A percentile compares a stretch with the other conserved stretches of the same genome.
Conservation (phyloP, 83 land plant species). For the Picea abies region DNA sequence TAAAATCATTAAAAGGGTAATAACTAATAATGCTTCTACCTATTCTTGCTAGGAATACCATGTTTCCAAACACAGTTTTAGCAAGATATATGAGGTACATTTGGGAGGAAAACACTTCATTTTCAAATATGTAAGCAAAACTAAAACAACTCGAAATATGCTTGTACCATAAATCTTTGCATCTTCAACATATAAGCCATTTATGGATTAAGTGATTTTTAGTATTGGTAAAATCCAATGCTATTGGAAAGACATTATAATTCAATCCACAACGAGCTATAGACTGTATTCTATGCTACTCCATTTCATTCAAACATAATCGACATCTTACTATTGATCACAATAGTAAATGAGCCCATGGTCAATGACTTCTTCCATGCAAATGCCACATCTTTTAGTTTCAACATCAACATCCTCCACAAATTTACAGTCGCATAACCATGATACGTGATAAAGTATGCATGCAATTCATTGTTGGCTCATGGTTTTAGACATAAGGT, state of each 20-base stretch:
- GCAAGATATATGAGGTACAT: neutral
- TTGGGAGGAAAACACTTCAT: neutral
- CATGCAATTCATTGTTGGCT: too few relatives aligned
- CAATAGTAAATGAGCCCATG: slow-evolving; percentile 81
- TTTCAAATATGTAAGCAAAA: neutral
- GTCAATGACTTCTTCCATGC: slow-evolving; percentile 65
- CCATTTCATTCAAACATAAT: too few relatives aligned
- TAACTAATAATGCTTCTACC: too few relatives aligned
- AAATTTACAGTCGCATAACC: neutral
- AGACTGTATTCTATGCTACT: too few relatives aligned
- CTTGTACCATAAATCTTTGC: neutral
- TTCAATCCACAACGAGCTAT: too few relatives aligned
- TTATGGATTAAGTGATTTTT: neutral
- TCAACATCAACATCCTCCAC: slow-evolving; percentile 38
- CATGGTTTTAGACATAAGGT: too few relatives aligned
- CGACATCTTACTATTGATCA: slow-evolving; percentile 55
- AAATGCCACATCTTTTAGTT: slow-evolving; percentile 71
- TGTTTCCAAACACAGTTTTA: neutral
- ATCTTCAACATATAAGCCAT: neutral
- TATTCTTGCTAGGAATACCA: too few relatives aligned
- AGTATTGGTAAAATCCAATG: neutral
- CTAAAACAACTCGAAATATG: neutral
- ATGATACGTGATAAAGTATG: slow-evolving; percentile 5
- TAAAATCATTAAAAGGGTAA: too few relatives aligned
- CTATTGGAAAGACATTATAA: neutral